These are phyloP conservation scores for Penicillium paradoxum DNA, from an alignment of 495 filamentous ascomycete species.

Conservation along the genomic window DNA sequence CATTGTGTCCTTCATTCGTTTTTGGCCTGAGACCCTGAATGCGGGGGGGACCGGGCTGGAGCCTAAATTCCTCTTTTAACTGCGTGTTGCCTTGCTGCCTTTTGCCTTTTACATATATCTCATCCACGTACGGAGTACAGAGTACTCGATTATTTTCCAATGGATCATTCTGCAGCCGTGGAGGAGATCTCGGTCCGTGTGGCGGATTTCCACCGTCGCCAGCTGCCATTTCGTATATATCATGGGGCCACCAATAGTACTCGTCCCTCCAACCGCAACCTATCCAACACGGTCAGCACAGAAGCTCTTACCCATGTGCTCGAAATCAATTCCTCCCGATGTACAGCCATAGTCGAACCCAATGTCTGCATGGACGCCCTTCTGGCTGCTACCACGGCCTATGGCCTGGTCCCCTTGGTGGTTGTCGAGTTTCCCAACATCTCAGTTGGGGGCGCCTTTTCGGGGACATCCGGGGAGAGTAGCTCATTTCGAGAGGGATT, in stretches of 20 bases:
- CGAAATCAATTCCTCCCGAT: slow-evolving; percentile 35
- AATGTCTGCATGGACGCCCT: slow-evolving; percentile 51
- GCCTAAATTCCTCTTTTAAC: not conserved
- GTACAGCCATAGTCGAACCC: slow-evolving; percentile 48
- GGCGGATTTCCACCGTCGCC: slow-evolving; percentile 49
- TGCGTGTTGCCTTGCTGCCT: slow-evolving; percentile 10
- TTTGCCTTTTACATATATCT: not conserved
- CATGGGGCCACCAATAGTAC: slow-evolving; percentile 78
- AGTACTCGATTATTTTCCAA: not conserved
- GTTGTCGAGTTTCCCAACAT: slow-evolving; percentile 58
- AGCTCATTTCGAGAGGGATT: slow-evolving; percentile 53
- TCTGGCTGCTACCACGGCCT: slow-evolving; percentile 34
- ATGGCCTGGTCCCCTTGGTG: slow-evolving; percentile 47
- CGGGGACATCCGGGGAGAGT: slow-evolving; percentile 52
- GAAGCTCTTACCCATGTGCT: slow-evolving; percentile 50
- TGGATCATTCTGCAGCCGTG: slow-evolving; percentile 9
- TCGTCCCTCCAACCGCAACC: slow-evolving; percentile 44
- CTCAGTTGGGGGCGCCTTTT: slow-evolving; percentile 52
- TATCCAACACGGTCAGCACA: slow-evolving; percentile 49
- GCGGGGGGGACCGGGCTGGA: not conserved
- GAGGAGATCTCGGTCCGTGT: slow-evolving; percentile 30
- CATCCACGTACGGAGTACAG: too few relatives aligned
- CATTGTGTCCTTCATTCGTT: too few relatives aligned
- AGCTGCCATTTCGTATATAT: slow-evolving; percentile 65
- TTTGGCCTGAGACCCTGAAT: not conserved